These are phyloP conservation scores for Agaricus sinodeliciosus DNA, from an alignment of 768 basidiomycete species.

Conservation along the genomic window DNA sequence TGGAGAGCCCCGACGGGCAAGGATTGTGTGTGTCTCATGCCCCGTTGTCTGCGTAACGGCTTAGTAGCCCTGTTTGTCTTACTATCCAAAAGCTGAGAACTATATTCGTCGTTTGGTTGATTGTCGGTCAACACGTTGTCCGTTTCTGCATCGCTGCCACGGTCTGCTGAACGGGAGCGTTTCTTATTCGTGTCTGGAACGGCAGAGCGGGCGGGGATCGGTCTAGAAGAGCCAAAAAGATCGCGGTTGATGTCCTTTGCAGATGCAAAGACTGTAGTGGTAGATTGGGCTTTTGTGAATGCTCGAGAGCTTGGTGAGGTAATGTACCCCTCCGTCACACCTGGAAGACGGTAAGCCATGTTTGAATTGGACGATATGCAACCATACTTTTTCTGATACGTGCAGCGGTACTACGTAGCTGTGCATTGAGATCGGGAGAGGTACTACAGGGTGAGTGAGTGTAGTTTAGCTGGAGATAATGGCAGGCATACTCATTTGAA, in stretches of 20 bases:
- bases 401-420: slow-evolving; percentile 49
- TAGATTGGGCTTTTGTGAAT: slow-evolving; percentile 33
- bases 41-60: slow-evolving; percentile 30
- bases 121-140: not conserved
- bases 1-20: slow-evolving; percentile 25
- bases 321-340: slow-evolving; percentile 55
- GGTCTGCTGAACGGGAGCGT: slow-evolving; percentile 28
- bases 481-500: slow-evolving; percentile 1
- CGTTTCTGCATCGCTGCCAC: slow-evolving; percentile 9
- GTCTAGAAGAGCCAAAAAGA: slow-evolving; percentile 25
- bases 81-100: not conserved
- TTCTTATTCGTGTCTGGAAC: slow-evolving; percentile 21
- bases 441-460: slow-evolving; percentile 22
- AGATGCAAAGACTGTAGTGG: slow-evolving; percentile 42
- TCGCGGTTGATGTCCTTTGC: slow-evolving; percentile 51
- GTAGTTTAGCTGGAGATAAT: not conserved
- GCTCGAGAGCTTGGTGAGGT: slow-evolving; percentile 26
- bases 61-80: slow-evolving; percentile 21
- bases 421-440: slow-evolving; percentile 43
- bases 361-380: not conserved
- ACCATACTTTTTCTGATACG: slow-evolving; percentile 56
- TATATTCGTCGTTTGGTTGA: not conserved
- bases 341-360: slow-evolving; percentile 23
- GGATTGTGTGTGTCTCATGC: slow-evolving; percentile 29
- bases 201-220: slow-evolving; percentile 6